Percentiles rank a stretch among this genome's conserved stretches.
These are phyloP conservation scores for Platismatia glauca DNA, from an alignment of 495 filamentous ascomycete genomes.

Conservation along the genomic window DNA sequence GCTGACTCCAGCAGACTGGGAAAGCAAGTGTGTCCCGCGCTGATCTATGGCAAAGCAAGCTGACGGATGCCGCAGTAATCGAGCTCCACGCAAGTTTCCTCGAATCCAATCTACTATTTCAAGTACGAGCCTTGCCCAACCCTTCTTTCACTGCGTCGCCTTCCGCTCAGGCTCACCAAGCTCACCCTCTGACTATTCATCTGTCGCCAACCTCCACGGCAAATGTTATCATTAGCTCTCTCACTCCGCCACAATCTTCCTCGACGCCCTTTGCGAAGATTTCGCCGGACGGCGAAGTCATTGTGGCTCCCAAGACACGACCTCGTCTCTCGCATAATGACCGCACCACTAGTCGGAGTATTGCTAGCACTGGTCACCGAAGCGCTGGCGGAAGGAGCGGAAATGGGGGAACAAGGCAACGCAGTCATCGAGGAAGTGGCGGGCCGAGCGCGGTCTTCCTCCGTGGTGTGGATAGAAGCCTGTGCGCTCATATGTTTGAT, in stretches of 20 bases:
- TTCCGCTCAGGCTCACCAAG: constrained; percentile 37
- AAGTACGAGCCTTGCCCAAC: constrained; percentile 88
- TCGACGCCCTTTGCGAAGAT: constrained; percentile 81
- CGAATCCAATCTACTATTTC: constrained; percentile 84
- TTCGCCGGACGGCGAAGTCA: constrained; percentile 86
- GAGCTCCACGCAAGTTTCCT: constrained; percentile 92
- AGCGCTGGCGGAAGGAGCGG: constrained; percentile 65
- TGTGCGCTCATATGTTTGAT: constrained; percentile 67
- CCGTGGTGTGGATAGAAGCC: constrained; percentile 60
- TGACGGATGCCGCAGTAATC: constrained; percentile 52
- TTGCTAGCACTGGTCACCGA: constrained; percentile 57
- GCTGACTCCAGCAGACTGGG: constrained; percentile 90
- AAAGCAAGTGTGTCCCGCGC: constrained; percentile 43
- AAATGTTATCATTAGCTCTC: constrained; percentile 73
- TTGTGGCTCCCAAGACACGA: constrained; percentile 87
- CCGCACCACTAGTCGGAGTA: constrained; percentile 56
- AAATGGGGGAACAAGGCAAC: constrained; percentile 44
- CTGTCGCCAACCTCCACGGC: constrained; percentile 93
- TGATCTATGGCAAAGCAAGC: neutral
- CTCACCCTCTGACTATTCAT: constrained; percentile 83
- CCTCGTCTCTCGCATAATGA: constrained; percentile 47
- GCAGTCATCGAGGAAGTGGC: constrained; percentile 47
- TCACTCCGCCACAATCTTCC: constrained; percentile 60
- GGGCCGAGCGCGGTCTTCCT: constrained; percentile 60
- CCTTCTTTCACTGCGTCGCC: constrained; percentile 50